Base-by-base conservation (phyloP, 352 stramenopile genomes). In the Pythium utonaiense region DNA sequence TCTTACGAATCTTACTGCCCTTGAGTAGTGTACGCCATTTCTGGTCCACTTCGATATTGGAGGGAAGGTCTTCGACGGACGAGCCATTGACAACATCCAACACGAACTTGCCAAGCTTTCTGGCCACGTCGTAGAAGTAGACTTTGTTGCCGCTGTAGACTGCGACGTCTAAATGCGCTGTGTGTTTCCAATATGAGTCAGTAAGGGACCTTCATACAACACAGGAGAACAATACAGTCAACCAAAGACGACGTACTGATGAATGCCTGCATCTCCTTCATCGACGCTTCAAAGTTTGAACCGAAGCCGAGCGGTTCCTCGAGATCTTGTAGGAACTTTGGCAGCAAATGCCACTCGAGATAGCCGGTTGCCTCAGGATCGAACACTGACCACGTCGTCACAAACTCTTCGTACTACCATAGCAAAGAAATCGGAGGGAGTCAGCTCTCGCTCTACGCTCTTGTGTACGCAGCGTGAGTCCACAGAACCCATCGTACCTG, bases 361-460 rank as follows among this genome's bases (percentile, higher is more conserved):
- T 75, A 86, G 12, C 78, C 84, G 3, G 83, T 93, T 21, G 86
- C 89, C 12, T 92, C 71, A 3, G 61, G 86, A 53, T 97, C 91
- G 63, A 90, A 94, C 38, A 70, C 38, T 1, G 71, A 68, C 91
- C 91, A 97, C 5, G 71, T 78, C 4, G 52, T 62, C 3, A 82
- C 67, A 71, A 97, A 97, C 8, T 80, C 74, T 19, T 93, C 75
- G 42, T 96, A 86, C 78, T 96, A 80, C 84, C 47, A 51, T 76
- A 33, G 1, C 66, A 61, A 85, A 82, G 93, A 4, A 71, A 73
- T 21, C 34, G 42, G 6, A 57, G 19, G n/a, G n/a, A n/a, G n/a
- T n/a, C n/a, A n/a, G n/a, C n/a, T n/a, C n/a, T n/a, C n/a, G n/a
- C n/a, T n/a, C n/a, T n/a, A n/a, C n/a, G n/a, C n/a, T n/a, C n/a